Evolutionary conservation across 345 rosid species (phyloP).

Genomic region (Syzygium aqueum): DNA sequence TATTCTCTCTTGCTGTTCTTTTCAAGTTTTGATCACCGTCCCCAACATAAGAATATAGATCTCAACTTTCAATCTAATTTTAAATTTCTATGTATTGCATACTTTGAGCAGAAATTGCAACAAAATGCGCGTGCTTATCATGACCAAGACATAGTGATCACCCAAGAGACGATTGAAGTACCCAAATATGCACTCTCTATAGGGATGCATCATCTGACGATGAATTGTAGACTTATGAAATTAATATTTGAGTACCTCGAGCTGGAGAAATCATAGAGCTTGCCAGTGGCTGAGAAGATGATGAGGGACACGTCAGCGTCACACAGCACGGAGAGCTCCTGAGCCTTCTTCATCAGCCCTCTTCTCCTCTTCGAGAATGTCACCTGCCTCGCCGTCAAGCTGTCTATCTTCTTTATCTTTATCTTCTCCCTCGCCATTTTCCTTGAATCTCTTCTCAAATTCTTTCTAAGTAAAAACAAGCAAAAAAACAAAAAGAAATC

Average conservation of each 20-base stretch:
- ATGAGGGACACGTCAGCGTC: constrained; percentile 49
- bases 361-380: constrained; percentile 52
- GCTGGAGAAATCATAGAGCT: constrained; percentile 41
- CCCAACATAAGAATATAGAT: background rate
- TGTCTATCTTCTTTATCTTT: constrained; percentile 45
- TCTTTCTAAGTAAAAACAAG: background rate
- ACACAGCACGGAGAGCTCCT: constrained; percentile 46
- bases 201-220: background rate
- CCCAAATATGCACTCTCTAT: background rate
- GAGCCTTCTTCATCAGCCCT: constrained; percentile 50
- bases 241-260: constrained; percentile 21
- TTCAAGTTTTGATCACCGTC: background rate
- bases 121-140: background rate
- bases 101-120: background rate
- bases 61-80: background rate
- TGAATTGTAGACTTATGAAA: background rate
- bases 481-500: background rate
- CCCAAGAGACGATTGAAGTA: background rate
- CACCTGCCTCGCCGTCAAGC: constrained; percentile 46
- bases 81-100: background rate
- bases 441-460: background rate
- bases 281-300: constrained; percentile 48
- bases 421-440: constrained; percentile 30
- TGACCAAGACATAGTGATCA: background rate
- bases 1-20: background rate